phyloP scores from a whole-genome alignment of 2,329 filamentous ascomycete species.

The Trichophyton schoenleinii region DNA sequence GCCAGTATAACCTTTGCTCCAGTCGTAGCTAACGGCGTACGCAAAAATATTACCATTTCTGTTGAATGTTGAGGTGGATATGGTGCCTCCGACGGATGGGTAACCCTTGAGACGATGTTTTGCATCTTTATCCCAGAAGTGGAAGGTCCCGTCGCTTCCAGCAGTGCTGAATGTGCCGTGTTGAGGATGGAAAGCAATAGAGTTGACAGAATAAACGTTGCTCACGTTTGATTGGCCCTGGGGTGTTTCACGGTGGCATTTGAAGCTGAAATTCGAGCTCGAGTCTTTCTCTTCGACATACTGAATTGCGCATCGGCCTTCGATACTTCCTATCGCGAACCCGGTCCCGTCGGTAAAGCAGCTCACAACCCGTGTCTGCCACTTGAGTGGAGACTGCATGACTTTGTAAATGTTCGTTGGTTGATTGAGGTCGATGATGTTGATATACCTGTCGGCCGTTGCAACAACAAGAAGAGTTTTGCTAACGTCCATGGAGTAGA shows the following conservation, averaged over 20 bases:
- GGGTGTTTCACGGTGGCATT: conserved; percentile 82
- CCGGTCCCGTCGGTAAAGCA: conserved; percentile 87
- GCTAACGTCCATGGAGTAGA: conserved; percentile 82
- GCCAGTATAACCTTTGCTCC: conserved; percentile 85
- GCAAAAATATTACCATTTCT: conserved; percentile 71
- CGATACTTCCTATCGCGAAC: conserved; percentile 91
- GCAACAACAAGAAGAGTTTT: conserved; percentile 81
- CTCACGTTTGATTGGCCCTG: conserved; percentile 53
- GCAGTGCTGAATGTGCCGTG: conserved; percentile 98
- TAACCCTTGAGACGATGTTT: conserved; percentile 86
- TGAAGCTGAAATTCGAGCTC: conserved; percentile 93
- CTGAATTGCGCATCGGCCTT: conserved; percentile 93
- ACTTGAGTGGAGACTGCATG: conserved; percentile 89
- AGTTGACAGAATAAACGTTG: conserved; percentile 90
- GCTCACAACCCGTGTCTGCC: conserved; percentile 90
- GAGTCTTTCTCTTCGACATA: conserved; percentile 95
- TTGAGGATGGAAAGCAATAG: conserved; percentile 91
- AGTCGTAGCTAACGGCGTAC: conserved; percentile 90
- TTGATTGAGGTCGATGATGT: conserved; percentile 81
- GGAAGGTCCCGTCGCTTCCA: conserved; percentile 84
- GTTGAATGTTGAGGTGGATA: conserved; percentile 87
- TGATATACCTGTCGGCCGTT: conserved; percentile 91
- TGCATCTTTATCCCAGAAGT: conserved; percentile 68
- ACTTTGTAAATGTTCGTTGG: conserved; percentile 92
- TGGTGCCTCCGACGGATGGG: conserved; percentile 69